Evolutionary conservation across 2,329 filamentous ascomycete genomes (phyloP).

Genomic region (Xylariales sp.): DNA sequence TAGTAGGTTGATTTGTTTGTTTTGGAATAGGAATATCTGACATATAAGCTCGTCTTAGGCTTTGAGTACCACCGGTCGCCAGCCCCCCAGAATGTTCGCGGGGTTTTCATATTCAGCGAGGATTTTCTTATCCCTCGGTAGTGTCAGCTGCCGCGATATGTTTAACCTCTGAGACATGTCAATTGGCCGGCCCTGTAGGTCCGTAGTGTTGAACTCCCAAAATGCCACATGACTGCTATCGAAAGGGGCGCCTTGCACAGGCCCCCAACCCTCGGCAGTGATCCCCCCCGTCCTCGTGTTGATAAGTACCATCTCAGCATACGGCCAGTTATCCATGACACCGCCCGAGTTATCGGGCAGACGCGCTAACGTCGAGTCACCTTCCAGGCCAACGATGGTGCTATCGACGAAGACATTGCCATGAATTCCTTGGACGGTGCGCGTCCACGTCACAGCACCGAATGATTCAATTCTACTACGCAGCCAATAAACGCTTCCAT

Average conservation of each 20-base stretch:
- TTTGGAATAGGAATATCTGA: not conserved
- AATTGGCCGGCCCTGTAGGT: conserved; percentile 19
- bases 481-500: conserved; percentile 33
- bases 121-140: conserved; percentile 12
- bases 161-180: conserved; percentile 27
- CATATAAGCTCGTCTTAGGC: not conserved
- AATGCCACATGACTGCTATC: conserved; percentile 30
- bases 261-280: conserved; percentile 30
- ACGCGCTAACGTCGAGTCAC: conserved; percentile 28
- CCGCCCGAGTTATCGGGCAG: conserved; percentile 32
- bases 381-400: conserved; percentile 25
- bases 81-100: conserved; percentile 28
- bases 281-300: conserved; percentile 30
- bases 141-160: conserved; percentile 27
- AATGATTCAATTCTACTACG: conserved; percentile 28
- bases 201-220: conserved; percentile 36
- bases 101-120: conserved; percentile 24
- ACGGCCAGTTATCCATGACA: conserved; percentile 36
- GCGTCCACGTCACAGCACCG: conserved; percentile 33
- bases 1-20: not conserved
- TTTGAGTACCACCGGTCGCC: conserved; percentile 25
- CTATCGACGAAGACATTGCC: conserved; percentile 34
- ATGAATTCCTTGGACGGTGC: conserved; percentile 32
- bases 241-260: conserved; percentile 32
- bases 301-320: conserved; percentile 33